A percentile compares a stretch with the other conserved stretches of the same genome.
Evolutionary conservation across 768 basidiomycete genomes (phyloP).

Genomic region (Tulasnella sp.): DNA sequence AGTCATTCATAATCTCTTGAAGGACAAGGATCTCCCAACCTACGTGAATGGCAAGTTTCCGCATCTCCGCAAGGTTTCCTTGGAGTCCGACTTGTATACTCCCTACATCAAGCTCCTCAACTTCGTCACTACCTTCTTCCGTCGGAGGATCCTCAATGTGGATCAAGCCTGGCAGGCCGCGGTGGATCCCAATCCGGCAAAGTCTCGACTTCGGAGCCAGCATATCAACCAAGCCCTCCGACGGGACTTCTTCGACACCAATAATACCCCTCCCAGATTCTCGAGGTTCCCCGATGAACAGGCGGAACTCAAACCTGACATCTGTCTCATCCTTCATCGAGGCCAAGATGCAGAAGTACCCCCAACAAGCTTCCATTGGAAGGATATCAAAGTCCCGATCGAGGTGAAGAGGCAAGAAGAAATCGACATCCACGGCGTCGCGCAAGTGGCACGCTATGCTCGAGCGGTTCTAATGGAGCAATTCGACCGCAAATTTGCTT

Average conservation of each 20-base stretch:
- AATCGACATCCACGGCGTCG: background rate
- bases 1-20: background rate
- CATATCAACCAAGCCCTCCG: background rate
- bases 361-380: background rate
- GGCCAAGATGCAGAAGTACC: background rate
- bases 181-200: background rate
- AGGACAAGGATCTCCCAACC: background rate
- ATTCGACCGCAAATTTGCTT: background rate
- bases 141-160: background rate
- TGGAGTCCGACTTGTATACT: background rate
- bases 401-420: background rate
- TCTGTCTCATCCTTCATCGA: background rate
- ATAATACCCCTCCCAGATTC: background rate
- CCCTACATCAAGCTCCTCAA: background rate
- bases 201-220: no score
- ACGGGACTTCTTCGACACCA: background rate
- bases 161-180: background rate
- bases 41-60: background rate
- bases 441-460: background rate
- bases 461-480: background rate
- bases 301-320: background rate
- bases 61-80: background rate
- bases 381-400: constrained; percentile 2
- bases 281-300: background rate
- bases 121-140: background rate